Evolutionary conservation across 805 yeast genomes (phyloP).

Genomic region (Nakazawaea ernobii): DNA sequence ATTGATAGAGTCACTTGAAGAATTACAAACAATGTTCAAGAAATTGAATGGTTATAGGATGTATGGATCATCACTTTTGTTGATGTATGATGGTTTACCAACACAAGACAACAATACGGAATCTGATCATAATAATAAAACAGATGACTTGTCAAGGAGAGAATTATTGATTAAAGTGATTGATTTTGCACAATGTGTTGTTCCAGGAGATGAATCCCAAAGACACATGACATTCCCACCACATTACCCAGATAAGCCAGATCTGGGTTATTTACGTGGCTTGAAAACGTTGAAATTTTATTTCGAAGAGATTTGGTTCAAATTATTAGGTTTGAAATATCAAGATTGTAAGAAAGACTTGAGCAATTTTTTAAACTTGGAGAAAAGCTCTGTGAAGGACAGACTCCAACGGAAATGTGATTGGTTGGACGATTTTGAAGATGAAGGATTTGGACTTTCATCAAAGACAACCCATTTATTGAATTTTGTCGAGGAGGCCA

Average conservation of each 20-base stretch:
- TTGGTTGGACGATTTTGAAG: conserved; percentile 32
- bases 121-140: conserved; percentile 3
- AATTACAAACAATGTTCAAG: conserved; percentile 48
- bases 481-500: neutral
- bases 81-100: conserved; percentile 67
- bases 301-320: conserved; percentile 52
- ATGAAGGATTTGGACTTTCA: conserved; percentile 14
- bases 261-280: conserved; percentile 83
- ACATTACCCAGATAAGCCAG: conserved; percentile 53
- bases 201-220: conserved; percentile 47
- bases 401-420: conserved; percentile 18
- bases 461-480: neutral
- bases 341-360: conserved; percentile 18
- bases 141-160: conserved; percentile 5
- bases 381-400: conserved; percentile 11
- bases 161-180: conserved; percentile 61
- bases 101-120: conserved; percentile 10
- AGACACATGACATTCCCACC: conserved; percentile 64
- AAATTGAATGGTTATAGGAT: conserved; percentile 71
- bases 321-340: conserved; percentile 41
- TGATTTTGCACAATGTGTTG: conserved; percentile 93
- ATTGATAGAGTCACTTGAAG: conserved; percentile 54
- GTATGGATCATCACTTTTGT: conserved; percentile 83
- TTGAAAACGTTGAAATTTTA: conserved; percentile 65
- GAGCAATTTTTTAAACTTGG: conserved; percentile 7